phyloP scores from a whole-genome alignment of 208 protist species.

The Crithidia sp. region DNA sequence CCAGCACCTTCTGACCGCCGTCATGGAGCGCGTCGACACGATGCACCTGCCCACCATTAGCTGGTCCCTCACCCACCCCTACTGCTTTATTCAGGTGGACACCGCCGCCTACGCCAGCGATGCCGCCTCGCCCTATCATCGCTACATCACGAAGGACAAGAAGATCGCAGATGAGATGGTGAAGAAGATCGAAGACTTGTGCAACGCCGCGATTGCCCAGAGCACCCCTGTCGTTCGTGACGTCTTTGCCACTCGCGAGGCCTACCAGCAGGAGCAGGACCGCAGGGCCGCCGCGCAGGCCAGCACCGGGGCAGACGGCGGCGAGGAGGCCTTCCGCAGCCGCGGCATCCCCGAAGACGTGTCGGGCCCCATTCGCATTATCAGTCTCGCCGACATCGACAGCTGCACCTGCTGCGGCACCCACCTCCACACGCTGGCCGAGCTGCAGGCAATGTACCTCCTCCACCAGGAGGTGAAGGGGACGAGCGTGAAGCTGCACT shows the following conservation, averaged over 20 bases:
- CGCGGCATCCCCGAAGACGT: constrained; percentile 80
- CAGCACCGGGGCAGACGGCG: constrained; percentile 7
- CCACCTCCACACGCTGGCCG: constrained; percentile 65
- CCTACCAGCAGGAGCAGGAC: constrained; percentile 45
- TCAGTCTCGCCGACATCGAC: constrained; percentile 76
- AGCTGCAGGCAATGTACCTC: constrained; percentile 79
- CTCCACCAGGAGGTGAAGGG: constrained; percentile 86
- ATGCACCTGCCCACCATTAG: constrained; percentile 74
- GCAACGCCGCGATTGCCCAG: constrained; percentile 64
- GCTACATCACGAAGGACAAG: constrained; percentile 52
- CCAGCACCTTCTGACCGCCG: constrained; percentile 87
- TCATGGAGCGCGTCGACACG: constrained; percentile 58
- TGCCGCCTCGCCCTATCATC: constrained; percentile 20
- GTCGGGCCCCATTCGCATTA: constrained; percentile 75
- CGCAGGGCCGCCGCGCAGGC: constrained; percentile 11
- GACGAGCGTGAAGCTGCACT: constrained; percentile 78
- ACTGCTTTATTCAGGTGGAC: constrained; percentile 77
- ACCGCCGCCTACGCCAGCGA: constrained; percentile 37
- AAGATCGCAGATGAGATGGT: constrained; percentile 63
- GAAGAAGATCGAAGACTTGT: constrained; percentile 52
- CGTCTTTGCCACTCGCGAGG: constrained; percentile 53
- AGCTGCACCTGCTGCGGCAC: constrained; percentile 90
- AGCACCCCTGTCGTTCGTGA: constrained; percentile 53
- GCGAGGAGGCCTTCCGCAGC: constrained; percentile 41
- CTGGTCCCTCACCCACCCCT: constrained; percentile 81